A percentile compares a stretch with the other conserved stretches of the same genome.
Conservation (phyloP, 108 stramenopile genomes). For the Mediolabrus comicus region DNA sequence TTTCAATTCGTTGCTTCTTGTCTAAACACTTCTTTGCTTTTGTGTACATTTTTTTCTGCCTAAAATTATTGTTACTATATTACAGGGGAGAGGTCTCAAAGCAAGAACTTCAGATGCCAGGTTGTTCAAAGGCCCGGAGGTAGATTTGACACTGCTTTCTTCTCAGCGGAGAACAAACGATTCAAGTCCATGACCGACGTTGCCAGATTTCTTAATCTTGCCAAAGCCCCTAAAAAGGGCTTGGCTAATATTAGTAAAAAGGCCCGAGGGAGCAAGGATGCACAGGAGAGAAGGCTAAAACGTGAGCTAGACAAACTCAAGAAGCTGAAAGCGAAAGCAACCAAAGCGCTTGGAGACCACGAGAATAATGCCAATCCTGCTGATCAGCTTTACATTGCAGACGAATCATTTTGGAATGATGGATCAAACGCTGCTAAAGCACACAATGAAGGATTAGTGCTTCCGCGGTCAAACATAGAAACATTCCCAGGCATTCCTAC, state of each 20-base stretch:
- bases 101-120: slow-evolving; percentile 36
- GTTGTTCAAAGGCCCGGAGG: slow-evolving; percentile 52
- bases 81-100: slow-evolving; percentile 36
- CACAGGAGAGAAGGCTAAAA: slow-evolving; percentile 71
- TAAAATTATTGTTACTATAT: neutral
- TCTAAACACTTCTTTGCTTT: neutral
- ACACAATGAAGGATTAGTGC: slow-evolving; percentile 20
- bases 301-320: slow-evolving; percentile 73
- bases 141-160: slow-evolving; percentile 74
- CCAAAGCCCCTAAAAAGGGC: slow-evolving; percentile 19
- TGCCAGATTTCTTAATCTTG: slow-evolving; percentile 64
- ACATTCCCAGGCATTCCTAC: slow-evolving; percentile 70
- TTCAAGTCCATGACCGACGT: slow-evolving; percentile 85
- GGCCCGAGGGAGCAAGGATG: slow-evolving; percentile 49
- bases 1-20: neutral
- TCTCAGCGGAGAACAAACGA: slow-evolving; percentile 57
- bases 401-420: slow-evolving; percentile 35
- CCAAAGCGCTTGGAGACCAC: slow-evolving; percentile 71
- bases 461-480: slow-evolving; percentile 56
- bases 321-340: slow-evolving; percentile 58
- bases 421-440: slow-evolving; percentile 27
- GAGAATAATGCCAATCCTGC: slow-evolving; percentile 54
- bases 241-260: slow-evolving; percentile 6
- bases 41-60: neutral
- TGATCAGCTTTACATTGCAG: slow-evolving; percentile 45